Conservation (phyloP, 2,329 filamentous ascomycete species). For the Leptodontidium sp. region DNA sequence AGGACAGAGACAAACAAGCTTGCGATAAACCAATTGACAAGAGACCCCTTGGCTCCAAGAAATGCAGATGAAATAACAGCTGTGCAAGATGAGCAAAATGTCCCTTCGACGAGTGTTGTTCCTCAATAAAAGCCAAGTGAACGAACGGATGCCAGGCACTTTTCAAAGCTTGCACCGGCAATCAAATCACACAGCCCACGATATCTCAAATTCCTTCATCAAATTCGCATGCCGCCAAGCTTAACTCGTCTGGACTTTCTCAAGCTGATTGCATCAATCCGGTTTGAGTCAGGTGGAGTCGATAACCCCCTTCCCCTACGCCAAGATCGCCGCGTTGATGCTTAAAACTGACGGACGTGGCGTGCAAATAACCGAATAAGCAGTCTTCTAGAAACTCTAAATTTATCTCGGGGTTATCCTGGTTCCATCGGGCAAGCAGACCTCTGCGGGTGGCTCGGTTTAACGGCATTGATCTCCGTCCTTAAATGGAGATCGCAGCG, state of each 20-base stretch:
- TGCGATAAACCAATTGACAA: background rate
- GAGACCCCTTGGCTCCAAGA: no score
- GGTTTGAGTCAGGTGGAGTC: constrained; percentile 14
- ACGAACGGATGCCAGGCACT: background rate
- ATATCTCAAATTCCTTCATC: background rate
- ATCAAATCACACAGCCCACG: background rate
- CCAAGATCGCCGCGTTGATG: background rate
- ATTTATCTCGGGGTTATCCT: background rate
- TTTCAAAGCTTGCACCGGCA: background rate
- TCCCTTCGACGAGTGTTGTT: background rate
- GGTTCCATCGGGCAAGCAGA: background rate
- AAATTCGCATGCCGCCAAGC: background rate
- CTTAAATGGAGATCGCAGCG: constrained; percentile 1
- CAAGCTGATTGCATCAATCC: background rate
- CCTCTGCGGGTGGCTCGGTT: background rate
- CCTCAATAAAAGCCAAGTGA: background rate
- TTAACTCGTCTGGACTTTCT: constrained; percentile 8
- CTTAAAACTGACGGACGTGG: background rate
- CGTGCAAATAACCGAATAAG: background rate
- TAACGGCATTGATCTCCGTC: constrained; percentile 5
- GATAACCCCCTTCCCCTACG: background rate
- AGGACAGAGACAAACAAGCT: background rate
- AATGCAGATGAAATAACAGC: no score
- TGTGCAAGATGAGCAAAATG: no score
- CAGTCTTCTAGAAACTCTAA: constrained; percentile 3